Conservation (phyloP, 768 basidiomycete genomes). For the Chiua virens region DNA sequence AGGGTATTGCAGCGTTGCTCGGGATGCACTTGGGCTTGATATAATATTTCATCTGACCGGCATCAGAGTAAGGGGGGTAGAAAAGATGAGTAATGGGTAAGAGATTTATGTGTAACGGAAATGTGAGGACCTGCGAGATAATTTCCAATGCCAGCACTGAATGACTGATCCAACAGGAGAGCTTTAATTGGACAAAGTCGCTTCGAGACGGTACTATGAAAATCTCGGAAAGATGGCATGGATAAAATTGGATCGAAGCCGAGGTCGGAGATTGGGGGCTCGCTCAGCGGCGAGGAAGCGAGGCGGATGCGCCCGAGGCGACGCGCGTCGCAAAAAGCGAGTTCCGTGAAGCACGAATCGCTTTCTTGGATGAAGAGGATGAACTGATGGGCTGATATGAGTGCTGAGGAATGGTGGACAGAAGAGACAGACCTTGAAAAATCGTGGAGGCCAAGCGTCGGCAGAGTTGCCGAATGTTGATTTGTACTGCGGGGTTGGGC, state of each 20-base stretch:
- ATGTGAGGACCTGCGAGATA: slow-evolving; percentile 66
- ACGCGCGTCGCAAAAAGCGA: slow-evolving; percentile 74
- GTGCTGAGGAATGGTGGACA: neutral
- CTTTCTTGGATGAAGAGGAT: slow-evolving; percentile 56
- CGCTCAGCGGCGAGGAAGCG: slow-evolving; percentile 51
- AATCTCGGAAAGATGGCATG: slow-evolving; percentile 59
- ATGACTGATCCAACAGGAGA: slow-evolving; percentile 75
- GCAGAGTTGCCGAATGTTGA: slow-evolving; percentile 40
- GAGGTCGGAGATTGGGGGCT: slow-evolving; percentile 69
- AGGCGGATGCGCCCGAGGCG: slow-evolving; percentile 71
- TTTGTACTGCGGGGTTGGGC: slow-evolving; percentile 49
- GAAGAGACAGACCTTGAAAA: slow-evolving; percentile 50
- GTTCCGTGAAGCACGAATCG: slow-evolving; percentile 37
- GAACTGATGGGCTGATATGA: slow-evolving; percentile 42
- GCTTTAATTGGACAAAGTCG: slow-evolving; percentile 70
- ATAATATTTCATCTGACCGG: slow-evolving; percentile 65
- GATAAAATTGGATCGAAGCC: slow-evolving; percentile 77
- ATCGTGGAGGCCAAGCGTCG: slow-evolving; percentile 64
- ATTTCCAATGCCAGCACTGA: slow-evolving; percentile 80
- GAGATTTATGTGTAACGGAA: too few species aligned
- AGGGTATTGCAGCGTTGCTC: slow-evolving; percentile 63
- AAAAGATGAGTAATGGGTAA: too few species aligned
- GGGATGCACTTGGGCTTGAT: slow-evolving; percentile 72
- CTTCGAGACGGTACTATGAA: slow-evolving; percentile 47
- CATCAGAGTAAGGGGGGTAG: neutral